Conservation (phyloP, 331 rosid species). For the Cydonia oblonga region DNA sequence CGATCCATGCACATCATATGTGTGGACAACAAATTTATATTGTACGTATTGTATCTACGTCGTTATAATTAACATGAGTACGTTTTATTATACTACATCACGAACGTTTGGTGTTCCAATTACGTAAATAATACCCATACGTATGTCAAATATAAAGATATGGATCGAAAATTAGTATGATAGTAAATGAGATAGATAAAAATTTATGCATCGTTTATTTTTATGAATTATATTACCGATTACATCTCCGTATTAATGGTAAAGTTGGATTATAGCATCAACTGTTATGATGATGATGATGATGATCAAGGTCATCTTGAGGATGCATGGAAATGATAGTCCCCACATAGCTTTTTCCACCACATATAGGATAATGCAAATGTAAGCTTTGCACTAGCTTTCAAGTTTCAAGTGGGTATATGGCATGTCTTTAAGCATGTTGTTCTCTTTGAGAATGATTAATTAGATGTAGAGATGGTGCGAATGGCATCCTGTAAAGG, state of each 20-base stretch:
- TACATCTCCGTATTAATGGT: too few relatives aligned
- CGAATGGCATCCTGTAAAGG: conserved; percentile 51
- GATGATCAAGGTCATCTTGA: conserved; percentile 8
- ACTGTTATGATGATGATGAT: background rate
- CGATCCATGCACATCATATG: too few relatives aligned
- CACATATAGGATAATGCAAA: conserved; percentile 32
- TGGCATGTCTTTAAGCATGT: conserved; percentile 25
- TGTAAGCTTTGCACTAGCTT: conserved; percentile 20
- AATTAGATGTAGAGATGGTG: conserved; percentile 28
- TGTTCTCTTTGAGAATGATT: conserved; percentile 17
- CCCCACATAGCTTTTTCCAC: conserved; percentile 41
- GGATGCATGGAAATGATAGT: conserved; percentile 33
- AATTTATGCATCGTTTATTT: too few relatives aligned
- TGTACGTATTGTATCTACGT: too few relatives aligned
- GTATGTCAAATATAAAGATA: background rate
- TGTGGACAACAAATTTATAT: too few relatives aligned
- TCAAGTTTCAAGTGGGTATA: conserved; percentile 27
- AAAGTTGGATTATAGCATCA: too few relatives aligned
- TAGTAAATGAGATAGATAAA: too few relatives aligned
- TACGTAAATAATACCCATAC: background rate
- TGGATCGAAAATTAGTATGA: background rate
- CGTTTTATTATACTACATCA: too few relatives aligned
- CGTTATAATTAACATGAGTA: too few relatives aligned
- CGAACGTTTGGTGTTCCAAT: too few relatives aligned
- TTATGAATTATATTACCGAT: too few relatives aligned